Conservation (phyloP, 2,329 filamentous ascomycete genomes). For the Exophiala aquamarina region DNA sequence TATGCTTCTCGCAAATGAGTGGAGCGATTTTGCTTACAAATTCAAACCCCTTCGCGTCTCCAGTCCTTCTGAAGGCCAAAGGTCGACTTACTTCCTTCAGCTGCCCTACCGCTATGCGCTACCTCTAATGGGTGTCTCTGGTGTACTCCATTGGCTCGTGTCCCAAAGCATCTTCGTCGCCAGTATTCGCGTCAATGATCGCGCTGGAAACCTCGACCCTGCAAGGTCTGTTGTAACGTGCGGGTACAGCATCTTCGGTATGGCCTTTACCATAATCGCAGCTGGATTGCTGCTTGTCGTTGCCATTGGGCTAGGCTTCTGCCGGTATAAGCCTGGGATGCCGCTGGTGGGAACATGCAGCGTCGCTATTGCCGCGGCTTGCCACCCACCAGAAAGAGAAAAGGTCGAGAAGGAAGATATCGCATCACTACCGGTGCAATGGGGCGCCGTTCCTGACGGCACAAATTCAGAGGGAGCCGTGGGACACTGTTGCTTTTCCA, state of each 20-base stretch:
- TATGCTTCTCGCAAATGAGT: conserved; percentile 52
- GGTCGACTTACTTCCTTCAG: conserved; percentile 42
- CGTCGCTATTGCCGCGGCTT: conserved; percentile 35
- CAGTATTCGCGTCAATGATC: conserved; percentile 30
- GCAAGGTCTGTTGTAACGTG: conserved; percentile 18
- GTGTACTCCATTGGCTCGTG: conserved; percentile 44
- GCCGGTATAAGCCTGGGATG: conserved; percentile 26
- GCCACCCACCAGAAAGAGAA: conserved; percentile 30
- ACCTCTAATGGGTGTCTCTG: conserved; percentile 36
- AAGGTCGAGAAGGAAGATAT: conserved; percentile 16
- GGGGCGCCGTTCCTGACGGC: conserved; percentile 26
- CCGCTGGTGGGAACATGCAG: conserved; percentile 35
- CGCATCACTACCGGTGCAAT: conserved; percentile 29
- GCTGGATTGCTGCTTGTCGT: conserved; percentile 15
- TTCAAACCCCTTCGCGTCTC: conserved; percentile 42
- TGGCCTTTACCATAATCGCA: conserved; percentile 21
- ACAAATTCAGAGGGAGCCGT: conserved; percentile 8
- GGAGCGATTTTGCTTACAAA: conserved; percentile 39
- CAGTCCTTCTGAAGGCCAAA: conserved; percentile 35
- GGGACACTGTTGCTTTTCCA: conserved; percentile 29
- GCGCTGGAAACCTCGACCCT: conserved; percentile 6
- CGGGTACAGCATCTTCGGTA: conserved; percentile 28
- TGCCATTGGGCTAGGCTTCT: conserved; percentile 19
- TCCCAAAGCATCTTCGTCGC: conserved; percentile 46
- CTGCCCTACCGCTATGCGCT: conserved; percentile 39